Conservation (phyloP, 106 monocot genomes). For the Agapanthus africanus region DNA sequence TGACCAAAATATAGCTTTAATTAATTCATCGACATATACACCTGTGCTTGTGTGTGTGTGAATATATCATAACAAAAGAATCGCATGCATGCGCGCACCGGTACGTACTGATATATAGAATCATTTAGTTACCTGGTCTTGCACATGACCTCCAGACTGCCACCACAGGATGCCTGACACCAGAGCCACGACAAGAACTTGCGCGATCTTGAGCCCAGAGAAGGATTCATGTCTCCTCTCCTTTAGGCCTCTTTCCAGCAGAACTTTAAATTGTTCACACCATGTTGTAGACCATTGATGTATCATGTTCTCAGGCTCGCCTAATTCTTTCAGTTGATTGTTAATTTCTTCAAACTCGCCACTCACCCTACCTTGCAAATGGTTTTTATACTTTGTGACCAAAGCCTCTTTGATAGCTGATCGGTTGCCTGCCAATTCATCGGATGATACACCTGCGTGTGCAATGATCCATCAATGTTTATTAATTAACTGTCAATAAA, state of each 20-base stretch:
- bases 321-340: background rate
- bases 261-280: conserved; percentile 50
- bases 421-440: conserved; percentile 14
- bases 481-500: background rate
- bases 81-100: too few species aligned
- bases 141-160: conserved; percentile 22
- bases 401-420: conserved; percentile 26
- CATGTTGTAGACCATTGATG: conserved; percentile 49
- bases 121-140: conserved; percentile 41
- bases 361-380: conserved; percentile 10
- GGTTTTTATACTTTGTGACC: conserved; percentile 19
- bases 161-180: conserved; percentile 54
- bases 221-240: conserved; percentile 61
- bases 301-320: background rate
- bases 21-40: too few species aligned
- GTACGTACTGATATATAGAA: too few species aligned
- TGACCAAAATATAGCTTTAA: too few species aligned
- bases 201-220: conserved; percentile 34
- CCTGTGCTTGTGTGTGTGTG: too few species aligned
- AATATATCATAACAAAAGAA: too few species aligned
- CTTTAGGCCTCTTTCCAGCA: conserved; percentile 48
- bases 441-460: conserved; percentile 28
- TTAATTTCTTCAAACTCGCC: conserved; percentile 16
- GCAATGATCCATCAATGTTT: background rate
- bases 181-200: conserved; percentile 26